A percentile compares a stretch with the other conserved stretches of the same genome.
phyloP scores from a whole-genome alignment of 495 filamentous ascomycete species.

The Parathielavia hyrcaniae region DNA sequence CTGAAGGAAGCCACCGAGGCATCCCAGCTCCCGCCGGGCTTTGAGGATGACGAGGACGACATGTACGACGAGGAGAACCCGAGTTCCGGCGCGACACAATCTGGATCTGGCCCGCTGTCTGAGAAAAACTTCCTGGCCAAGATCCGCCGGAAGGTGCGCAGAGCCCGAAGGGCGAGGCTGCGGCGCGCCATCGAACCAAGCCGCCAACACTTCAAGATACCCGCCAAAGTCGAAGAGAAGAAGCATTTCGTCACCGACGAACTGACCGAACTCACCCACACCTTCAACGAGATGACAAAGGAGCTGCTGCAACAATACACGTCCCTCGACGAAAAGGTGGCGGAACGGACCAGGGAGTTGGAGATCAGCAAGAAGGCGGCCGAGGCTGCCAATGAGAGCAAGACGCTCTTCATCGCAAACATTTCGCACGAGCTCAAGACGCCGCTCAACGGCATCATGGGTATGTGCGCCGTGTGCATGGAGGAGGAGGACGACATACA shows the following conservation, averaged over 20 bases:
- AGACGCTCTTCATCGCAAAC: slow-evolving; percentile 92
- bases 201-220: slow-evolving; percentile 68
- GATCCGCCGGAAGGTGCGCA: slow-evolving; percentile 34
- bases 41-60: slow-evolving; percentile 43
- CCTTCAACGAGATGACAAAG: slow-evolving; percentile 92
- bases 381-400: slow-evolving; percentile 88
- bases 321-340: slow-evolving; percentile 75
- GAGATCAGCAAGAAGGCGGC: slow-evolving; percentile 87
- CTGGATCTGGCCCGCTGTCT: slow-evolving; percentile 36
- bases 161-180: slow-evolving; percentile 21
- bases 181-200: slow-evolving; percentile 40
- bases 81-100: slow-evolving; percentile 34
- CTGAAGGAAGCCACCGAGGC: slow-evolving; percentile 72
- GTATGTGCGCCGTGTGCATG: slow-evolving; percentile 90
- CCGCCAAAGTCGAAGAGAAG: slow-evolving; percentile 67
- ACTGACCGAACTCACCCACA: slow-evolving; percentile 74
- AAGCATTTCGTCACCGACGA: slow-evolving; percentile 78
- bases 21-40: slow-evolving; percentile 60
- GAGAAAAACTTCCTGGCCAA: slow-evolving; percentile 36
- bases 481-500: slow-evolving; percentile 74
- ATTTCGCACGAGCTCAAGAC: slow-evolving; percentile 94
- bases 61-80: slow-evolving; percentile 41
- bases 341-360: slow-evolving; percentile 72
- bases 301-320: slow-evolving; percentile 82
- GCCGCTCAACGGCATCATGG: slow-evolving; percentile 85